Evolutionary conservation across 2,329 filamentous ascomycete genomes (phyloP).

Genomic region (Chrysosporium queenslandicum): DNA sequence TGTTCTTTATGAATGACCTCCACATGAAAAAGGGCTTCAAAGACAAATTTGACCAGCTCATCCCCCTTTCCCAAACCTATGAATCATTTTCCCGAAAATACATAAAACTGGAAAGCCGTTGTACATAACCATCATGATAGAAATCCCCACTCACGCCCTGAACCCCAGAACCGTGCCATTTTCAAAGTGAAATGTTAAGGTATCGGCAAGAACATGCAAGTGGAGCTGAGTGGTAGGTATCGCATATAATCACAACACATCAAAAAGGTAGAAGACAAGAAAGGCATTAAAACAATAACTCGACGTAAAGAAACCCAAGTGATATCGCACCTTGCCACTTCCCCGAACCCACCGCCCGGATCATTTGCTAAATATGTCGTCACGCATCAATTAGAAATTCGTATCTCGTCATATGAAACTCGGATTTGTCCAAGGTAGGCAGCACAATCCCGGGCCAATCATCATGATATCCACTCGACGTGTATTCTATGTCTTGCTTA

Average conservation of each 20-base stretch:
- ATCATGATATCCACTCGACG: background rate
- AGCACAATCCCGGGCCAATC: background rate
- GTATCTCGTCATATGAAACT: slow-evolving; percentile 2
- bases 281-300: background rate
- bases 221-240: background rate
- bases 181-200: background rate
- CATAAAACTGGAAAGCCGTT: background rate
- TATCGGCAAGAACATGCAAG: background rate
- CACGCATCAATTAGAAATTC: slow-evolving; percentile 2
- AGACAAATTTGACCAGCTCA: background rate
- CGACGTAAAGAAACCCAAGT: background rate
- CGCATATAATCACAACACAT: background rate
- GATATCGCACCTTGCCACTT: background rate
- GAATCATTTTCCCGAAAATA: background rate
- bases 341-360: background rate
- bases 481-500: slow-evolving; percentile 53
- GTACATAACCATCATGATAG: background rate
- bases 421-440: background rate
- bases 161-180: background rate
- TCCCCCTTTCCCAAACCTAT: background rate
- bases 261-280: background rate
- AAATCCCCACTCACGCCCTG: background rate
- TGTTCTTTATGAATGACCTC: background rate
- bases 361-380: background rate
- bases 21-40: background rate